Evolutionary conservation across 1,139 yeast species (phyloP).

Genomic region (Debaryomyces singareniensis): DNA sequence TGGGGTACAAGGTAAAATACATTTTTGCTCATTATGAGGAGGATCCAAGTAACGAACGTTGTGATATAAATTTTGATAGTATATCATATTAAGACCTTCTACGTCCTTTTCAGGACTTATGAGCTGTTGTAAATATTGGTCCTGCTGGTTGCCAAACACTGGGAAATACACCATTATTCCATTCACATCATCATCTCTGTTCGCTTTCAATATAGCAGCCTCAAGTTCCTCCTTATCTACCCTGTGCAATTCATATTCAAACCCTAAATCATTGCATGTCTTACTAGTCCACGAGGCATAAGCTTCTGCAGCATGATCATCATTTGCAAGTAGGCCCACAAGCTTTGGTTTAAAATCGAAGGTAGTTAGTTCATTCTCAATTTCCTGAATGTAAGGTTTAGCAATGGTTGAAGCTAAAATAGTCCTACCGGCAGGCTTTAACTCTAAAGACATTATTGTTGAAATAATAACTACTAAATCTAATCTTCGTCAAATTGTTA

Average conservation of each 20-base stretch:
- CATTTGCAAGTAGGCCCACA: conserved; percentile 87
- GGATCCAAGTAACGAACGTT: conserved; percentile 80
- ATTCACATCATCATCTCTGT: conserved; percentile 65
- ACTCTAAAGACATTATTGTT: conserved; percentile 1
- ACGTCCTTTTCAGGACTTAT: conserved; percentile 86
- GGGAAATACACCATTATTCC: conserved; percentile 99
- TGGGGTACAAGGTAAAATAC: conserved; percentile 94
- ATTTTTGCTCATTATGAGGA: conserved; percentile 59
- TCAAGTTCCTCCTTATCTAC: conserved; percentile 81
- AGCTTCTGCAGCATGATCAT: conserved; percentile 91
- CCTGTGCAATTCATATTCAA: conserved; percentile 68
- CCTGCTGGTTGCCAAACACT: conserved; percentile 91
- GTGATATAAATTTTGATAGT: conserved; percentile 91
- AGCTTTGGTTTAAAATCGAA: conserved; percentile 59
- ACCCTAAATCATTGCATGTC: conserved; percentile 81
- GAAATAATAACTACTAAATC: conserved; percentile 2
- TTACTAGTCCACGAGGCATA: conserved; percentile 96
- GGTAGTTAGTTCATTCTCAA: conserved; percentile 48
- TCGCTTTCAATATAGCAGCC: conserved; percentile 75
- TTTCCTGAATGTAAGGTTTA: conserved; percentile 71
- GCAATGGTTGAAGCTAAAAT: conserved; percentile 85
- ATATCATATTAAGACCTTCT: conserved; percentile 87
- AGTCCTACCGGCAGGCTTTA: conserved; percentile 59
- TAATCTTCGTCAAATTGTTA: conserved; percentile 1
- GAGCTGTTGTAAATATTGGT: conserved; percentile 89